Percentiles rank a stretch among this genome's conserved stretches.
These are phyloP conservation scores for Kodamaea hsintzibuensis DNA, from an alignment of 805 yeast genomes.

Conservation along the genomic window DNA sequence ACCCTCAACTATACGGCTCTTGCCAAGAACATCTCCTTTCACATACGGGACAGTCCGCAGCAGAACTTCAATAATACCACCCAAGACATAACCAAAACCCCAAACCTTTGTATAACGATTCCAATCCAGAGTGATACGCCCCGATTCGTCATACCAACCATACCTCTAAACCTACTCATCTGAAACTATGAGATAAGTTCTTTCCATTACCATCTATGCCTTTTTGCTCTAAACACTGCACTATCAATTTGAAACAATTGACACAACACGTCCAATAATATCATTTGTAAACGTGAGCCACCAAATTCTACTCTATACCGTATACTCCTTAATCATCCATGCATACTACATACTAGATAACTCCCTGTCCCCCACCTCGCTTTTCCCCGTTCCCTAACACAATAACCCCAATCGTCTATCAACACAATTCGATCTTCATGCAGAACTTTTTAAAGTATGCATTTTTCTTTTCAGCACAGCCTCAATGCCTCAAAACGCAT, in stretches of 20 bases:
- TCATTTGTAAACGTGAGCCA: too few relatives aligned
- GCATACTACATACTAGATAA: too few relatives aligned
- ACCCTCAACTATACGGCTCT: background rate
- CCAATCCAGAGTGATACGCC: background rate
- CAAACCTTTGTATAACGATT: background rate
- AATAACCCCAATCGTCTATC: background rate
- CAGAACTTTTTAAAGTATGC: background rate
- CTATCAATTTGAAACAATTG: too few relatives aligned
- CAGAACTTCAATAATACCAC: background rate
- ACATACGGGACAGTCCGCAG: background rate
- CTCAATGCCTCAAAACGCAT: conserved; percentile 1
- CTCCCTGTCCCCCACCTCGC: too few relatives aligned
- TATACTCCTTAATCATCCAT: too few relatives aligned
- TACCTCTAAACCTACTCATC: background rate
- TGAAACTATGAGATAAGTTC: background rate
- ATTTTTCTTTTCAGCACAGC: conserved; percentile 3
- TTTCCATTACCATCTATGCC: too few relatives aligned
- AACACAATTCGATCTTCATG: background rate
- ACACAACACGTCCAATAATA: too few relatives aligned
- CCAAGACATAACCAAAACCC: background rate
- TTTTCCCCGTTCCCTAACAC: too few relatives aligned
- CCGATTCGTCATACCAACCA: background rate
- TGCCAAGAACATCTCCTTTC: background rate
- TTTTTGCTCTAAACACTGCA: too few relatives aligned
- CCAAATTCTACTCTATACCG: too few relatives aligned